Conservation (phyloP, 805 yeast genomes). For the Starmerella apicola region DNA sequence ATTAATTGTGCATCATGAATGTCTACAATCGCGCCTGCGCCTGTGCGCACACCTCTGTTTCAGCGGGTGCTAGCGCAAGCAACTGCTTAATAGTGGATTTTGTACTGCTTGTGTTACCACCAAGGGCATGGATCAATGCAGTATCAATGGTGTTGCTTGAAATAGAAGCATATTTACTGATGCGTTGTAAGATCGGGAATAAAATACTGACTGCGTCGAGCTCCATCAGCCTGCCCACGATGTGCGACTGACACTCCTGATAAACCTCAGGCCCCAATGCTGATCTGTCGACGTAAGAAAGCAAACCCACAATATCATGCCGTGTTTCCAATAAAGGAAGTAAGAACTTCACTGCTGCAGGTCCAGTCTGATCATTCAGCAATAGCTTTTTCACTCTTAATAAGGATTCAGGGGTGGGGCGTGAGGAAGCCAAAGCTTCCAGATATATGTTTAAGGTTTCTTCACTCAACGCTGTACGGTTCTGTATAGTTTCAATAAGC, state of each 20-base stretch:
- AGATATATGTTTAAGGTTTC: slow-evolving; percentile 20
- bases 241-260: slow-evolving; percentile 21
- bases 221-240: slow-evolving; percentile 16
- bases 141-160: slow-evolving; percentile 2
- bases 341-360: slow-evolving; percentile 20
- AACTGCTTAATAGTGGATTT: not conserved
- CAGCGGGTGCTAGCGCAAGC: not conserved
- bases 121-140: slow-evolving; percentile 1
- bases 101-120: not conserved
- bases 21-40: too few relatives aligned
- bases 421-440: slow-evolving; percentile 14
- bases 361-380: slow-evolving; percentile 9
- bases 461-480: slow-evolving; percentile 12
- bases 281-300: slow-evolving; percentile 17
- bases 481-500: slow-evolving; percentile 2
- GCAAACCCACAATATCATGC: slow-evolving; percentile 23
- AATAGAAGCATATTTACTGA: not conserved
- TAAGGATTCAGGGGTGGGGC: slow-evolving; percentile 13
- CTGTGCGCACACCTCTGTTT: not conserved
- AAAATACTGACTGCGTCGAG: slow-evolving; percentile 1
- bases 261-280: slow-evolving; percentile 16
- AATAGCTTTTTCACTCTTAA: slow-evolving; percentile 3
- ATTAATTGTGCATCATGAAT: too few relatives aligned
- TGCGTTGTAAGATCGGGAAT: slow-evolving; percentile 11
- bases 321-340: slow-evolving; percentile 18